Evolutionary conservation across 371 early-diverging fungal genomes (phyloP).

Genomic region (Mortierella sp.): DNA sequence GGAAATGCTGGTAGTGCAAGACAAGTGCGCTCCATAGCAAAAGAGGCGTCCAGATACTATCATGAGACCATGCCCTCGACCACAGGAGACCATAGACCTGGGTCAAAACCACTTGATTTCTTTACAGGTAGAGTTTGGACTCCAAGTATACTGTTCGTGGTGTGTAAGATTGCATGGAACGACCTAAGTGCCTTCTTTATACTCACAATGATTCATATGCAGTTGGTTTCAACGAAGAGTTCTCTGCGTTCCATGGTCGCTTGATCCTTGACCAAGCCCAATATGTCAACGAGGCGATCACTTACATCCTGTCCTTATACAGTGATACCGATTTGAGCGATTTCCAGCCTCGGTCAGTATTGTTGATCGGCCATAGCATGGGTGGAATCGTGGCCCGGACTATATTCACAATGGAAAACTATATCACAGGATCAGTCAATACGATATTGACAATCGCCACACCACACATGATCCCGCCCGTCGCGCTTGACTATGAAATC

Average conservation of each 20-base stretch:
- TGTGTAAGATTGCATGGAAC: no score
- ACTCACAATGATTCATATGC: background rate
- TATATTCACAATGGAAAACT: constrained; percentile 76
- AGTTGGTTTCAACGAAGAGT: constrained; percentile 93
- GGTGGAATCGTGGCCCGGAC: constrained; percentile 95
- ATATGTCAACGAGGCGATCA: constrained; percentile 87
- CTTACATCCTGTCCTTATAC: constrained; percentile 82
- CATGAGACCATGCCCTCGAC: constrained; percentile 59
- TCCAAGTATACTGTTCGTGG: no score
- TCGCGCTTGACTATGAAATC: constrained; percentile 80
- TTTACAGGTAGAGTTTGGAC: constrained; percentile 91
- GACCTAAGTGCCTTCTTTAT: no score
- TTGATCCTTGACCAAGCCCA: constrained; percentile 88
- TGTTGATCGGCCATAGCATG: constrained; percentile 96
- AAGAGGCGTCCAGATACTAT: constrained; percentile 72
- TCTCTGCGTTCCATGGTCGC: constrained; percentile 87
- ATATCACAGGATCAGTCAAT: constrained; percentile 78
- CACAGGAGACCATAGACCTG: constrained; percentile 41
- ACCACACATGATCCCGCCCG: constrained; percentile 89
- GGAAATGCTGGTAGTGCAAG: constrained; percentile 95
- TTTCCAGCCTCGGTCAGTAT: constrained; percentile 76
- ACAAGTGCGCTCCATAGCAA: constrained; percentile 89
- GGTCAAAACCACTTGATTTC: constrained; percentile 77
- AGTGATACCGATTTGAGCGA: constrained; percentile 11
- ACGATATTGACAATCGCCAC: constrained; percentile 92